Base-by-base conservation (phyloP, 2,329 filamentous ascomycete species). In the Aquanectria penicillioides region DNA sequence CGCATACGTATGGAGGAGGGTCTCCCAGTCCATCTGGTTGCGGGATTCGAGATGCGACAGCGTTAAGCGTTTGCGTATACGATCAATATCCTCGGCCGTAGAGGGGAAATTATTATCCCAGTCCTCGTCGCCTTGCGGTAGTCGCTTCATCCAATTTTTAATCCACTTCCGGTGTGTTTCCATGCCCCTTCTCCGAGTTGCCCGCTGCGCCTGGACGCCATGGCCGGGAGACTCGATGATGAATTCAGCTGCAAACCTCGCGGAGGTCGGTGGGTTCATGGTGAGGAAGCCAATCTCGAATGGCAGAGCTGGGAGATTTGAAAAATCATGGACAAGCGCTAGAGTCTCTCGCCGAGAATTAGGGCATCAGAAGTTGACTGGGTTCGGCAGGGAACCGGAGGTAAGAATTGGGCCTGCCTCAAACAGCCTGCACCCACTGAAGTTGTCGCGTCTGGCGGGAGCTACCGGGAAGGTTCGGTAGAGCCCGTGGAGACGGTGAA, bases 111-210 rank as follows among this genome's bases (percentile, higher is more conserved):
- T 69, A 40, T 69, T 69, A 36, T 69, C 61, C 66, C 66, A 69
- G 31, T 69, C 66, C 53, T 67, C 66, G n/a, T 69, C 64, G 31
- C 66, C 66, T 38, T 69, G 66, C 11, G 66, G 66, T n/a, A 69
- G 50, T 23, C 66, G 67, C 40, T 66, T 65, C 64, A 69, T 63
- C 66, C 66, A 69, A 29, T 66, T 64, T 44, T 29, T 59, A 22
- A 69, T 63, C 66, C 66, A 69, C 69, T 59, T 69, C 34, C 66
- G 65, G 23, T 67, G 66, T 28, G 66, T 66, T 33, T 67, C 67
- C 48, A 69, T 57, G 31, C 66, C 66, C 31, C 66, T 54, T 47
- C 66, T 66, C 34, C 66, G 66, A 15, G 67, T 58, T 33, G 66
- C 64, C 23, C 64, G 67, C 47, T 69, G 66, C 31, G 66, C 64